Evolutionary conservation across 352 stramenopile species (phyloP), one percentile per base, ranked within the genome.

Genomic region (Hyaloperonospora arabidopsidis): DNA sequence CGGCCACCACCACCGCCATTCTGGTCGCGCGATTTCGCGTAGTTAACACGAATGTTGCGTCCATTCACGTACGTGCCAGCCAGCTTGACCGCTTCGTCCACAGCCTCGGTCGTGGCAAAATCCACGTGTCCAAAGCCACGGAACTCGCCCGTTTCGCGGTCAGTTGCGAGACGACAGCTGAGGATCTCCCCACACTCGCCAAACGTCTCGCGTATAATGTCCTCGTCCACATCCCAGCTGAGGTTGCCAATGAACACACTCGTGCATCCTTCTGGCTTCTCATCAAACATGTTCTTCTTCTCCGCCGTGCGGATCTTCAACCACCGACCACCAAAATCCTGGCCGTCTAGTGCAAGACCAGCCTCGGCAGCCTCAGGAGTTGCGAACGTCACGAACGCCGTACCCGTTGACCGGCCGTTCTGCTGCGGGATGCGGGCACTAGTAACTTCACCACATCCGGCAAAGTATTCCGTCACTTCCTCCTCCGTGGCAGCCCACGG

Each of bases 201-300:
- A 63, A 99, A 99, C 18, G 77, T 72, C 52, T 95, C 64, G 50
- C 89, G 77, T 32, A 99, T 74, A 14, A 70, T 82, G 48, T 98
- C 90, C 74, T 99, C 96, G 39, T 97, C 88, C 32, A 99, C 83
- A 50, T 98, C 82, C 87, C 90, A 99, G 22, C 90, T 84, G 14
- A 99, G 74, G 74, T 99, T 99, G 28, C 96, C 97, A 40, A 98
- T 88, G 72, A 99, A 99, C 15, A 98, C 77, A 34, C 94, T 98
- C 0, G 83, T 88, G 72, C 94, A 98, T 43, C 87, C 89, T 56
- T 98, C 91, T 21, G 93, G 83, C 74, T 98, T 98, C 59, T 95
- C 68, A 40, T 91, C 83, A 34, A 85, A 74, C 68, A 86, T 79
- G 54, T 89, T 85, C 59, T 88, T 93, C 67, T 86, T 84, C 60